A percentile compares a stretch with the other conserved stretches of the same genome.
These are phyloP conservation scores for Choanephora cucurbitarum DNA, from an alignment of 371 early-diverging fungal genomes.

Conservation along the genomic window DNA sequence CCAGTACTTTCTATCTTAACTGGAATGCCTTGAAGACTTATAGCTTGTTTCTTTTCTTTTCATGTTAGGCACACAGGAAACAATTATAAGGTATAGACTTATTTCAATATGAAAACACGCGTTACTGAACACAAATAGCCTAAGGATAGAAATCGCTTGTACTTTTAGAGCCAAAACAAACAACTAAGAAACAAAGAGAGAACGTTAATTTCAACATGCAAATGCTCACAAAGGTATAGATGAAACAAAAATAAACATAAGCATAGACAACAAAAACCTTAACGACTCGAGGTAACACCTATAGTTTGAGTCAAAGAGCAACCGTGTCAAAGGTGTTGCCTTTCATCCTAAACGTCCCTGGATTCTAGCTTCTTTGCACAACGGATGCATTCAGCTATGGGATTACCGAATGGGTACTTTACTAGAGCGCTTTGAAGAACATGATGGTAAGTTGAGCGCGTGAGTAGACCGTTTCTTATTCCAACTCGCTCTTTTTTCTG, in stretches of 20 bases:
- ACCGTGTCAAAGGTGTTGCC: slow-evolving; percentile 96
- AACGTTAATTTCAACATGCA: slow-evolving; percentile 57
- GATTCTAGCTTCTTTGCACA: slow-evolving; percentile 97
- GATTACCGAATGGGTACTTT: slow-evolving; percentile 99
- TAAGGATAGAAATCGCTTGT: no score
- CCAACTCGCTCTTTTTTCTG: not conserved
- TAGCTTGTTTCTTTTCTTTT: no score
- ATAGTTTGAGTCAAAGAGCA: slow-evolving; percentile 98
- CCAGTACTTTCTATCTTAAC: no score
- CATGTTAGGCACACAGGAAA: no score
- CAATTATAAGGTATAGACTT: no score
- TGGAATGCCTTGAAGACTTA: no score
- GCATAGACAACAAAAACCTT: not conserved
- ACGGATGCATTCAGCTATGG: slow-evolving; percentile 98
- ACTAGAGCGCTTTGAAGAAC: slow-evolving; percentile 96
- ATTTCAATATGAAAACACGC: no score
- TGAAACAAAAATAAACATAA: not conserved
- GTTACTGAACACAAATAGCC: no score
- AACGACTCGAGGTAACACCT: slow-evolving; percentile 1
- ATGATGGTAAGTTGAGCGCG: slow-evolving; percentile 78
- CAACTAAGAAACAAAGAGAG: not conserved
- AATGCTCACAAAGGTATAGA: slow-evolving; percentile 81
- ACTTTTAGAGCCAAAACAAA: no score
- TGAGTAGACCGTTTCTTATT: no score
- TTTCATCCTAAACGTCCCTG: slow-evolving; percentile 99